A percentile compares a stretch with the other conserved stretches of the same genome.
phyloP scores from a whole-genome alignment of 1,284 basidiomycete genomes.

The Inonotus obliquus region DNA sequence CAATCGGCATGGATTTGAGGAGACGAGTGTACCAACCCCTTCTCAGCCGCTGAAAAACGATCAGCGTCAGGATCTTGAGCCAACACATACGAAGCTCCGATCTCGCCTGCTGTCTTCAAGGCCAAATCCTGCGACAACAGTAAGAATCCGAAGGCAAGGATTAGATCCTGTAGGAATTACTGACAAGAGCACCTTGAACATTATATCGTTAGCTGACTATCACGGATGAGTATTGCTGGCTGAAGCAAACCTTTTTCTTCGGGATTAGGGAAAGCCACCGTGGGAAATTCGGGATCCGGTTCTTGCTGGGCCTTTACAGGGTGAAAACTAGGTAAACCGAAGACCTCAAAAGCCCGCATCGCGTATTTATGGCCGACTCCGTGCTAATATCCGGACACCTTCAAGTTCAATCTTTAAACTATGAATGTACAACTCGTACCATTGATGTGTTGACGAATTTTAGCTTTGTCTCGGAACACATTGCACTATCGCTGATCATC shows the following conservation, averaged over 20 bases:
- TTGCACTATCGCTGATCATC: background rate
- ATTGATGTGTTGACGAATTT: constrained; percentile 81
- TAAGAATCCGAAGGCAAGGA: background rate
- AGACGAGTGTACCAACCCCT: constrained; percentile 37
- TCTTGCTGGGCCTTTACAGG: constrained; percentile 58
- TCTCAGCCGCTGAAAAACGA: constrained; percentile 78
- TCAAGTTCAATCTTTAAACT: background rate
- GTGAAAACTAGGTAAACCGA: constrained; percentile 54
- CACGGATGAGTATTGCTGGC: constrained; percentile 4
- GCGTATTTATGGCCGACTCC: constrained; percentile 73
- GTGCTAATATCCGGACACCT: constrained; percentile 38
- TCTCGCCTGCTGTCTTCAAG: constrained; percentile 49
- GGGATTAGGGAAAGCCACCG: constrained; percentile 80
- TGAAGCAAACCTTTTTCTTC: constrained; percentile 68
- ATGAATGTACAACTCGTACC: background rate
- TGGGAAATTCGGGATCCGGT: constrained; percentile 81
- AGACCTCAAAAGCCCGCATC: constrained; percentile 48
- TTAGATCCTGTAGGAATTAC: constrained; percentile 13
- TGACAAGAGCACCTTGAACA: constrained; percentile 50
- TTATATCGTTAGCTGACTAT: constrained; percentile 2
- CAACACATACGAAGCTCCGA: constrained; percentile 57
- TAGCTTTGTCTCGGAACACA: constrained; percentile 22
- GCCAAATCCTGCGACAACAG: constrained; percentile 56
- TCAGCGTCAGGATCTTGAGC: constrained; percentile 87
- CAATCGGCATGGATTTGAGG: background rate